phyloP scores from a whole-genome alignment of 164 flowering plant genomes.

The Magnolia sinica region DNA sequence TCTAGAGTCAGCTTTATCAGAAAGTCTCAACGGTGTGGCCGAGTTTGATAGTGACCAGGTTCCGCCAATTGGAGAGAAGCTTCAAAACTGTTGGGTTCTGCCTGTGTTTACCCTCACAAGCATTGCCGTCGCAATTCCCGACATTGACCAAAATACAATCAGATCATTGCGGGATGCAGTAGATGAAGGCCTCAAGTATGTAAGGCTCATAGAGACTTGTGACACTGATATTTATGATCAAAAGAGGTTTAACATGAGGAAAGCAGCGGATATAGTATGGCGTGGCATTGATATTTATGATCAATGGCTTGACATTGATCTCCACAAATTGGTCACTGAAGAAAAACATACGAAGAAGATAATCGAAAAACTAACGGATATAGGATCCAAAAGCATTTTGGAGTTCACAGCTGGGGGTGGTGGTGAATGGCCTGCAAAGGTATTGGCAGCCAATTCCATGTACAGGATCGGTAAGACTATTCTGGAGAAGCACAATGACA shows the following conservation, averaged over 20 bases:
- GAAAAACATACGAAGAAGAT: neutral
- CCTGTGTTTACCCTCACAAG: conserved; percentile 57
- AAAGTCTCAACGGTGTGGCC: conserved; percentile 37
- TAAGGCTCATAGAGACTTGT: conserved; percentile 25
- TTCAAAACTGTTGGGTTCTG: conserved; percentile 64
- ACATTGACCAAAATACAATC: conserved; percentile 11
- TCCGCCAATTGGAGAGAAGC: conserved; percentile 29
- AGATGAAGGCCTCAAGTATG: conserved; percentile 41
- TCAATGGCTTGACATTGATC: neutral
- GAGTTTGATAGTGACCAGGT: conserved; percentile 46
- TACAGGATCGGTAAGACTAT: conserved; percentile 29
- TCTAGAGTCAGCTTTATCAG: conserved; percentile 16
- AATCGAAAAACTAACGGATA: neutral
- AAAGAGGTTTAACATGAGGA: conserved; percentile 19
- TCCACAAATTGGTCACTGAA: neutral
- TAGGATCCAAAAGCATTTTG: neutral
- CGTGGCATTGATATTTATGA: neutral
- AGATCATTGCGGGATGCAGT: conserved; percentile 30
- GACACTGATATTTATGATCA: no score
- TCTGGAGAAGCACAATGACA: neutral
- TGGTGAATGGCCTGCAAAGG: neutral
- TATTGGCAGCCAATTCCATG: conserved; percentile 52
- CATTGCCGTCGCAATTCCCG: conserved; percentile 54
- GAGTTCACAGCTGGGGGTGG: neutral
- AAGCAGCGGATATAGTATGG: conserved; percentile 18